Evolutionary conservation across 2,329 filamentous ascomycete species (phyloP), one percentile per base, ranked within the genome.

Genomic region (Xylariaceae sp.): DNA sequence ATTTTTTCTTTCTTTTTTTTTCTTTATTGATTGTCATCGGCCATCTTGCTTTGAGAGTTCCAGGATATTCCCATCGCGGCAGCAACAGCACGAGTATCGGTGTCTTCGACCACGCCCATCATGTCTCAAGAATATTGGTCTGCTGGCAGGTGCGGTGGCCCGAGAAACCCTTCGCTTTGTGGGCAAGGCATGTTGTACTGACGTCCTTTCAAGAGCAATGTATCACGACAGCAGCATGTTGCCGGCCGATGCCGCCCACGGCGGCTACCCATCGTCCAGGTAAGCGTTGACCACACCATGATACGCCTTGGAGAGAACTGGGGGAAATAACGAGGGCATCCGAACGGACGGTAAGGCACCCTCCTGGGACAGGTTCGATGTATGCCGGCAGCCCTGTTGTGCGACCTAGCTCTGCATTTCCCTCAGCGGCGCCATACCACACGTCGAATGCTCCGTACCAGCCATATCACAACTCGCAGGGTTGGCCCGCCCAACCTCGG

Each of bases 61-160:
- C 31, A 16, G 27, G n/a, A 23, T n/a, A 47, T 40, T 38, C 40
- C 38, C 30, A 49, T 54, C 46, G 41, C 50, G 21, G 21, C 21
- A 24, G 11, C 21, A n/a, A 44, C 49, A 49, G 38, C 63, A 66
- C 53, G 66, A 71, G 38, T 24, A 7, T 24, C 7, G 7, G 63
- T 68, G 63, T 61, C 65, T 46, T 73, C 72, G 59, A 67, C 65
- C 55, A 62, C 59, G 47, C 55, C 69, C 50, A 60, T 61, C 53
- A 64, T 66, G 58, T 60, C 68, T 45, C 66, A 64, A 58, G 65
- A 69, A 51, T 64, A 69, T 41, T 75, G 72, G 72, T 56, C 68
- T 48, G 62, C 67, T 50, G 70, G 68, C 62, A 76, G 71, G 73
- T 76, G 68, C 67, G 70, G 61, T 56, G 43, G 52, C 50, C 47